These are phyloP conservation scores for Tulasnella sp. DNA, from an alignment of 768 basidiomycete genomes.

Conservation along the genomic window DNA sequence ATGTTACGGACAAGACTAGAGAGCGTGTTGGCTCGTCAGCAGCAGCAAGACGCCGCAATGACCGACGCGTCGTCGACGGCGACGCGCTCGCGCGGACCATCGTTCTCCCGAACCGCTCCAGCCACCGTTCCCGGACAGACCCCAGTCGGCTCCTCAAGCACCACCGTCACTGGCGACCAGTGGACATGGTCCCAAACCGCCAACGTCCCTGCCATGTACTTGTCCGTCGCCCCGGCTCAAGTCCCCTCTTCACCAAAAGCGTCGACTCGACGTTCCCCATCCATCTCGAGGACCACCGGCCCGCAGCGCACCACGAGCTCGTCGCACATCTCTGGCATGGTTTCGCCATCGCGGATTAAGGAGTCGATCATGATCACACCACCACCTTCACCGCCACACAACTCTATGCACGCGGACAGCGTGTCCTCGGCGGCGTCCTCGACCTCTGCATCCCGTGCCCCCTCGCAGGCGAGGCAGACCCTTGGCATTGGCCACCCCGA, in stretches of 20 bases:
- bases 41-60: slow-evolving; percentile 6
- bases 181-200: slow-evolving; percentile 18
- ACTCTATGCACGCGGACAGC: neutral
- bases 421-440: slow-evolving; percentile 5
- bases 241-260: slow-evolving; percentile 12
- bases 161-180: slow-evolving; percentile 17
- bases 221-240: neutral
- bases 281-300: neutral
- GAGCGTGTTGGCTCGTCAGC: slow-evolving; percentile 18
- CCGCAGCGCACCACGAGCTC: slow-evolving; percentile 6
- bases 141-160: neutral
- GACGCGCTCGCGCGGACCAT: slow-evolving; percentile 15
- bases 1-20: slow-evolving; percentile 7
- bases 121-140: neutral
- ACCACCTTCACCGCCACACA: slow-evolving; percentile 23
- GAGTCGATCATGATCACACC: slow-evolving; percentile 24
- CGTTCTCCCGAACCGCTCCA: slow-evolving; percentile 13
- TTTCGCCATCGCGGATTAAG: slow-evolving; percentile 18
- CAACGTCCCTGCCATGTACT: slow-evolving; percentile 2
- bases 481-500: slow-evolving; percentile 8
- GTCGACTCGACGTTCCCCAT: slow-evolving; percentile 1
- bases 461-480: slow-evolving; percentile 5
- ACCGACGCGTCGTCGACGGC: neutral
- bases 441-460: slow-evolving; percentile 17
- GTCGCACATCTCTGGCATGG: slow-evolving; percentile 7